Percentiles rank a stretch among this genome's conserved stretches.
Evolutionary conservation across 202 grass and related monocot genomes (phyloP).

Genomic region (Setaria viridis): DNA sequence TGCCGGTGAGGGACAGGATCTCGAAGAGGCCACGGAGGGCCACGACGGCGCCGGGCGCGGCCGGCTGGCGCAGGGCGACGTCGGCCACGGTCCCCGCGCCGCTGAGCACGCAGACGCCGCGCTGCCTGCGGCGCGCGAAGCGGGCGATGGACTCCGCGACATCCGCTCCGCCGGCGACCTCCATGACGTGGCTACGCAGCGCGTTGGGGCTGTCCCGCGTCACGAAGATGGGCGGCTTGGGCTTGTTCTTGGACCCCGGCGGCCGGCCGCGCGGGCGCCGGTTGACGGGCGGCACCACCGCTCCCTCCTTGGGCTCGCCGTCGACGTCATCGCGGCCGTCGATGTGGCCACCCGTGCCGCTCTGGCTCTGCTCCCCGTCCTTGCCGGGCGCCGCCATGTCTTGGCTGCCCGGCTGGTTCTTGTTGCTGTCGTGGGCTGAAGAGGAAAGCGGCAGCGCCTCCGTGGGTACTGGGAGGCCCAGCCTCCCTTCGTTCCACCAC

Average conservation of each 20-base stretch:
- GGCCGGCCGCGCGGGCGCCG: slow-evolving; percentile 67
- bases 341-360: slow-evolving; percentile 22
- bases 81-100: slow-evolving; percentile 67
- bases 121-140: slow-evolving; percentile 69
- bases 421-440: background rate
- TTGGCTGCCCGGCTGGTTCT: slow-evolving; percentile 26
- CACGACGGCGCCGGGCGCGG: slow-evolving; percentile 50
- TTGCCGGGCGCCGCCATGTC: slow-evolving; percentile 40
- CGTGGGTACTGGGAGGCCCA: slow-evolving; percentile 51
- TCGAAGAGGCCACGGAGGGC: slow-evolving; percentile 65
- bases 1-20: slow-evolving; percentile 72
- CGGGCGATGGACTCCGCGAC: slow-evolving; percentile 62
- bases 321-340: slow-evolving; percentile 50
- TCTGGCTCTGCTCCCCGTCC: slow-evolving; percentile 34
- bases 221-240: slow-evolving; percentile 76
- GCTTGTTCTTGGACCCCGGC: slow-evolving; percentile 76
- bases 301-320: slow-evolving; percentile 58
- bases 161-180: slow-evolving; percentile 65
- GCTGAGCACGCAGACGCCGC: slow-evolving; percentile 81
- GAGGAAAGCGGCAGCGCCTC: slow-evolving; percentile 40
- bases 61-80: slow-evolving; percentile 66
- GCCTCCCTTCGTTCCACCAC: slow-evolving; percentile 78
- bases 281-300: slow-evolving; percentile 43
- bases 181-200: slow-evolving; percentile 77
- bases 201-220: slow-evolving; percentile 78